These are phyloP conservation scores for Blastobotrys terrestris DNA, from an alignment of 805 yeast genomes.

Conservation along the genomic window DNA sequence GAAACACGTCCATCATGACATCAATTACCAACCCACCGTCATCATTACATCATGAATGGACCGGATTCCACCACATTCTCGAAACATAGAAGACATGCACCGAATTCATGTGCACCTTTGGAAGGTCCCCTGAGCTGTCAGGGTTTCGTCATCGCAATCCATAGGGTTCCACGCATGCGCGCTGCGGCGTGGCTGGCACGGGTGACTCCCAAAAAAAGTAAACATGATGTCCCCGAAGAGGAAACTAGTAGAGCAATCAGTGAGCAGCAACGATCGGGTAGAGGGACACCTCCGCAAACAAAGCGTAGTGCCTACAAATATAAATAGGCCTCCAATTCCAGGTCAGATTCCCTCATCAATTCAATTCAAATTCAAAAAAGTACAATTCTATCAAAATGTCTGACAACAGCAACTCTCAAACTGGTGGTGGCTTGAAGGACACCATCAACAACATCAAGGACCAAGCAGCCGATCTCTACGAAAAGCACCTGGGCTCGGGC, in stretches of 20 bases:
- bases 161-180: background rate
- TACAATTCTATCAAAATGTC: background rate
- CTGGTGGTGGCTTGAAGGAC: background rate
- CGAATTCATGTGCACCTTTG: too few species aligned
- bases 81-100: too few species aligned
- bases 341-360: background rate
- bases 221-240: background rate
- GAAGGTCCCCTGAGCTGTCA: background rate
- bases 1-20: too few species aligned
- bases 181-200: background rate
- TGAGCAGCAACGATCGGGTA: background rate
- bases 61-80: too few species aligned
- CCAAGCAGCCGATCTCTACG: background rate
- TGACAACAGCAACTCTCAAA: background rate
- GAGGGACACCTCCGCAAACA: background rate
- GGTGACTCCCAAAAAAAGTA: background rate
- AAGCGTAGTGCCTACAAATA: background rate
- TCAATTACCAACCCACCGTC: too few species aligned
- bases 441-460: background rate
- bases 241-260: background rate
- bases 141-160: background rate
- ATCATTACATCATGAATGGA: too few species aligned
- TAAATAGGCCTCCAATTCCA: background rate
- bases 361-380: too few species aligned
- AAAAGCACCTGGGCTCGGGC: background rate